phyloP scores from a whole-genome alignment of 441 rosid species.

The Rhodomyrtus psidioides region DNA sequence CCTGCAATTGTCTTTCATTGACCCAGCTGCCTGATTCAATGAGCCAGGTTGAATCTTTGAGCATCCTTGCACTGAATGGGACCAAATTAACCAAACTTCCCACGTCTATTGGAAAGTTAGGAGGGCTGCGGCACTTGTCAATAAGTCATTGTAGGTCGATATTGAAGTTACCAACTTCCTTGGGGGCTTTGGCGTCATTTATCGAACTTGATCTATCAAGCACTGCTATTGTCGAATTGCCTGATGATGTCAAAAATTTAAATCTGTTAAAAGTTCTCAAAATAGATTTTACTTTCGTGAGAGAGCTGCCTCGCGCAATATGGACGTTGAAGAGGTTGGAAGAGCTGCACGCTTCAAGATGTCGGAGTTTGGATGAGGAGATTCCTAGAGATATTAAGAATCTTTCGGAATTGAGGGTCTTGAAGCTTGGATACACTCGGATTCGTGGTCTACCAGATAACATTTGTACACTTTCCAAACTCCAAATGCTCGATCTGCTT shows the following conservation, averaged over 20 bases:
- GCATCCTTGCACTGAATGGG: neutral
- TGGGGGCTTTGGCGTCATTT: neutral
- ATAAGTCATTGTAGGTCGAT: neutral
- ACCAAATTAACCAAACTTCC: neutral
- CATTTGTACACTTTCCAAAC: neutral
- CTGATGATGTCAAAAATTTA: neutral
- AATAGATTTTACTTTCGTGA: neutral
- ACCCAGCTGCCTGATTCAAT: neutral
- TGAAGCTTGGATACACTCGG: neutral
- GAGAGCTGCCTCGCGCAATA: neutral
- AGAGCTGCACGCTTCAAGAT: neutral
- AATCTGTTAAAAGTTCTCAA: neutral
- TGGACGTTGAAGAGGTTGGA: neutral
- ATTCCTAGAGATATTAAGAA: neutral
- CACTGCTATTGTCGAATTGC: neutral
- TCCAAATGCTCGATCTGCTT: neutral
- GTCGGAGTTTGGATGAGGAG: neutral
- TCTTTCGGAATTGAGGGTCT: neutral
- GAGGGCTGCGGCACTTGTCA: accelerated
- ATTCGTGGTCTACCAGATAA: neutral
- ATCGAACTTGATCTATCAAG: neutral
- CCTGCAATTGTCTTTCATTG: neutral
- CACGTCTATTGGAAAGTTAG: neutral
- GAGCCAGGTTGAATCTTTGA: neutral
- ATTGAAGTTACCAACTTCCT: neutral